Evolutionary conservation across 2,329 filamentous ascomycete species (phyloP).

Genomic region (Aspergillus brunneoviolaceus): DNA sequence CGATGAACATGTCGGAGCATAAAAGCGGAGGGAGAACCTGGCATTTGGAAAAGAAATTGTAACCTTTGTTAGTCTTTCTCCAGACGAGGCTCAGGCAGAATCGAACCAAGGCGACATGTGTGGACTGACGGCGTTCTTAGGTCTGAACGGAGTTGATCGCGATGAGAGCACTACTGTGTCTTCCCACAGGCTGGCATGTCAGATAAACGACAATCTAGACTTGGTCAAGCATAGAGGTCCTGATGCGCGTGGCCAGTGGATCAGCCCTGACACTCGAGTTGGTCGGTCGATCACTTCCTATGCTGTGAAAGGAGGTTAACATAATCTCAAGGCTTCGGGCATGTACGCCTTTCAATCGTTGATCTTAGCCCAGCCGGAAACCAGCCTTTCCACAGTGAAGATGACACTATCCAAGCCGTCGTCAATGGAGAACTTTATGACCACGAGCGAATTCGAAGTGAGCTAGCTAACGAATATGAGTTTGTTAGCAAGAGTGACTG

Average conservation of each 20-base stretch:
- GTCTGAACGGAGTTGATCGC: neutral
- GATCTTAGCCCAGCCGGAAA: conserved; percentile 50
- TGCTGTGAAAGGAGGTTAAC: neutral
- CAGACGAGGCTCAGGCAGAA: neutral
- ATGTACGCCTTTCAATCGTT: conserved; percentile 55
- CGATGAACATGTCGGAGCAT: too few species aligned
- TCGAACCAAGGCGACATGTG: conserved; percentile 5
- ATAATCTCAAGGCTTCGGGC: conserved; percentile 43
- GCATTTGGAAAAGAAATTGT: neutral
- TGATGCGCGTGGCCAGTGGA: conserved; percentile 49
- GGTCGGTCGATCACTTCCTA: conserved; percentile 27
- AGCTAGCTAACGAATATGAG: conserved; percentile 40
- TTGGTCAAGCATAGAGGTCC: conserved; percentile 49
- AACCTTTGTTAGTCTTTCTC: too few species aligned
- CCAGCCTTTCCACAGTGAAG: conserved; percentile 48
- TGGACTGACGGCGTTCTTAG: conserved; percentile 14
- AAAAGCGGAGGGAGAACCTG: neutral
- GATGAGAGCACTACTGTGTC: neutral
- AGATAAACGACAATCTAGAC: conserved; percentile 36
- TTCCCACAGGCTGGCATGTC: neutral
- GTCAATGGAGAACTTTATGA: conserved; percentile 63
- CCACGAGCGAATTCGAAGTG: conserved; percentile 46
- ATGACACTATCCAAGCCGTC: conserved; percentile 52
- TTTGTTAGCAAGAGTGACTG: conserved; percentile 52
- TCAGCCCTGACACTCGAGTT: conserved; percentile 45